phyloP scores from a whole-genome alignment of 441 rosid genomes.

The Metrosideros polymorpha region DNA sequence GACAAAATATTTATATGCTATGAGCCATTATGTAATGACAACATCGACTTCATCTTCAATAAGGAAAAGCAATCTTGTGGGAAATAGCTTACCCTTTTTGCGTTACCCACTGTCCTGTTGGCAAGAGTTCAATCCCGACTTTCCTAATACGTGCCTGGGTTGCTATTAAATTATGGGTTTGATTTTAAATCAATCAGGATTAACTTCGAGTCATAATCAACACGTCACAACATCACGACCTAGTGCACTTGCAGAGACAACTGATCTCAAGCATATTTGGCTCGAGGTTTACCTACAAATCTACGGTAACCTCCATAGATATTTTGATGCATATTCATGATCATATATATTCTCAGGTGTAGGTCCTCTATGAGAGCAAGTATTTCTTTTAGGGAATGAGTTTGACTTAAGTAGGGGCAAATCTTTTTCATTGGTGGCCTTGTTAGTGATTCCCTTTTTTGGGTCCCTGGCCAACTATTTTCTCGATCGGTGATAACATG shows the following conservation, averaged over 20 bases:
- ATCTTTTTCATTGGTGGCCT: not conserved
- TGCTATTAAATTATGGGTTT: not conserved
- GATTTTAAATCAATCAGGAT: not conserved
- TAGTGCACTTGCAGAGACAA: not conserved
- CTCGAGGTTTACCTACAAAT: not conserved
- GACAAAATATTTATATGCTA: not conserved
- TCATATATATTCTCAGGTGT: not conserved
- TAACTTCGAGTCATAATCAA: not conserved
- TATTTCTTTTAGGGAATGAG: not conserved
- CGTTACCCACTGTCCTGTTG: not conserved
- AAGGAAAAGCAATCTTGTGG: not conserved
- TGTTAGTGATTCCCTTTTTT: not conserved
- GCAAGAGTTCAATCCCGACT: not conserved
- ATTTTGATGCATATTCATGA: not conserved
- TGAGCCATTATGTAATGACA: not conserved
- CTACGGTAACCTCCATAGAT: not conserved
- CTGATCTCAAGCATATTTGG: not conserved
- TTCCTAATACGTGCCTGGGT: not conserved
- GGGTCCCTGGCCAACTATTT: not conserved
- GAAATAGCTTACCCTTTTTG: not conserved
- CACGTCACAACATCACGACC: not conserved
- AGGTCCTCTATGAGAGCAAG: not conserved
- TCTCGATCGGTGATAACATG: not conserved
- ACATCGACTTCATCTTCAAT: not conserved
- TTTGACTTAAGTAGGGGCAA: not conserved